A percentile compares a stretch with the other conserved stretches of the same genome.
phyloP scores from a whole-genome alignment of 2,329 filamentous ascomycete species.

The Fusarium drepaniforme region DNA sequence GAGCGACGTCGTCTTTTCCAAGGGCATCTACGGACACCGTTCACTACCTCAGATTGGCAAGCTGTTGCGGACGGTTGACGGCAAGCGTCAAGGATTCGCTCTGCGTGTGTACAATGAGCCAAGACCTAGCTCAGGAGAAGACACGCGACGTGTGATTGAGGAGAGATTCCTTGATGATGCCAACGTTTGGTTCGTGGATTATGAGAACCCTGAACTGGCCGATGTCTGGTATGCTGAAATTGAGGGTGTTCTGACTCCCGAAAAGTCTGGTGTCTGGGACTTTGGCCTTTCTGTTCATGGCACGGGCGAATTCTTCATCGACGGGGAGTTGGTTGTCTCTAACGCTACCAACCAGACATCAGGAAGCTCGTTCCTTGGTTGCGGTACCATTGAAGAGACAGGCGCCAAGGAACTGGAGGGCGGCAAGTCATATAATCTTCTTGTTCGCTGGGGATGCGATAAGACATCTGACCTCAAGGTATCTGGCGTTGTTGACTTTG shows the following conservation, averaged over 20 bases:
- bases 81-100: slow-evolving; percentile 34
- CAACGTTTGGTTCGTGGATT: slow-evolving; percentile 44
- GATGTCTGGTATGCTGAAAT: slow-evolving; percentile 41
- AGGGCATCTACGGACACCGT: slow-evolving; percentile 47
- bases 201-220: slow-evolving; percentile 38
- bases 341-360: slow-evolving; percentile 44
- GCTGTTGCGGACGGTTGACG: slow-evolving; percentile 37
- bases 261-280: slow-evolving; percentile 43
- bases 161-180: slow-evolving; percentile 38
- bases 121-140: background rate
- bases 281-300: slow-evolving; percentile 50
- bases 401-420: slow-evolving; percentile 28
- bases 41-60: slow-evolving; percentile 48
- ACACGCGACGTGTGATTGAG: slow-evolving; percentile 27
- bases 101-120: slow-evolving; percentile 45
- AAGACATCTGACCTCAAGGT: slow-evolving; percentile 19
- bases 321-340: slow-evolving; percentile 47
- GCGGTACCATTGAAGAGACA: slow-evolving; percentile 49
- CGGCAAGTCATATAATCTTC: slow-evolving; percentile 21
- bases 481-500: slow-evolving; percentile 27
- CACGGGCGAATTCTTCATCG: slow-evolving; percentile 49
- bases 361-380: slow-evolving; percentile 52
- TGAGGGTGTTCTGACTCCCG: slow-evolving; percentile 39
- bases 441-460: slow-evolving; percentile 26
- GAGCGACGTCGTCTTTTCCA: slow-evolving; percentile 37